Conservation (phyloP, 306 rosid species). For the Parietaria judaica region DNA sequence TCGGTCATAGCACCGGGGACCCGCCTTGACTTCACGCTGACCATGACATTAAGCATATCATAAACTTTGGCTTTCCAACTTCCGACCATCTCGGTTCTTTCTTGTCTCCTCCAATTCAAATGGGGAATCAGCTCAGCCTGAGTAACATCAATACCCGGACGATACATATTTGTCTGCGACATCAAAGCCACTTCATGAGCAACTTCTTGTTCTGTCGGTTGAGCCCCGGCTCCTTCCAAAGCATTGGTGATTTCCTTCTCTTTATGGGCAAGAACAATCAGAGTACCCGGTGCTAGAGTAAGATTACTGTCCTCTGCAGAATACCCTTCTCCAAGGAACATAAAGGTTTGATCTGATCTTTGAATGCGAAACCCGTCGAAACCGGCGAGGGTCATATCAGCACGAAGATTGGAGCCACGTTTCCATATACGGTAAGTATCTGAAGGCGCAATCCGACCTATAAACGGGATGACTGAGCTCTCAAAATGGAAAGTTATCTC, state of each 20-base stretch:
- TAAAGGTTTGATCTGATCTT: slow-evolving; percentile 88
- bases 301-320: slow-evolving; percentile 68
- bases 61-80: slow-evolving; percentile 93
- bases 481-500: slow-evolving; percentile 97
- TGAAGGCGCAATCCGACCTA: slow-evolving; percentile 93
- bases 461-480: slow-evolving; percentile 96
- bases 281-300: slow-evolving; percentile 69
- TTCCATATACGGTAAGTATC: slow-evolving; percentile 99
- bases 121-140: slow-evolving; percentile 96
- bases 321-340: slow-evolving; percentile 97
- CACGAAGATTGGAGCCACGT: slow-evolving; percentile 97
- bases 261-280: slow-evolving; percentile 90
- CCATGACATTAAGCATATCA: slow-evolving; percentile 98
- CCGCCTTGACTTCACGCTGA: slow-evolving; percentile 93
- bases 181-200: slow-evolving; percentile 90
- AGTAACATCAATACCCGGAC: slow-evolving; percentile 97
- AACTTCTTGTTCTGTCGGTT: slow-evolving; percentile 92
- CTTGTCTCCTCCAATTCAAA: slow-evolving; percentile 97
- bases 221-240: slow-evolving; percentile 96
- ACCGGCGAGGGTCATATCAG: slow-evolving; percentile 99
- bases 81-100: slow-evolving; percentile 93
- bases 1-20: slow-evolving; percentile 99
- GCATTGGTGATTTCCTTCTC: slow-evolving; percentile 96
- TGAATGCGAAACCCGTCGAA: slow-evolving; percentile 96
- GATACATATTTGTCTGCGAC: slow-evolving; percentile 94